A percentile compares a stretch with the other conserved stretches of the same genome.
Evolutionary conservation across 225 moss, liverwort and hornwort species (phyloP).

Genomic region (Straminergon stramineum): DNA sequence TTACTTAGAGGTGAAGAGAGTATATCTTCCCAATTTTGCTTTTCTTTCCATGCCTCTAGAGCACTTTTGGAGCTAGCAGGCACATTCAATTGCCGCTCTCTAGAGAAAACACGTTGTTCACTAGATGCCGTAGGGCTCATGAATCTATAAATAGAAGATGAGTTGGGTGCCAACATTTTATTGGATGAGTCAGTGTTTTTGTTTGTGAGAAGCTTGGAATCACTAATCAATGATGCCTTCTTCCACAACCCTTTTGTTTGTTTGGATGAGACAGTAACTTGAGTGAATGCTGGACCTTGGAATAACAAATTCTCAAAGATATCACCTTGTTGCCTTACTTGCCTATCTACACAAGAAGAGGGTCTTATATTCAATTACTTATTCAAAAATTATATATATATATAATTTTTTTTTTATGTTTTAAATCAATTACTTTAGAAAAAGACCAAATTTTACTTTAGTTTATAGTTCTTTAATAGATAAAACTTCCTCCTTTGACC

Average conservation of each 20-base stretch:
- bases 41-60: constrained; percentile 33
- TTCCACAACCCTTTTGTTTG: neutral
- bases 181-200: constrained; percentile 4
- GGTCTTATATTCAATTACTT: constrained; percentile 18
- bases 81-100: constrained; percentile 1
- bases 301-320: neutral
- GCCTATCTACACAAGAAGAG: constrained; percentile 23
- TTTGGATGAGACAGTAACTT: neutral
- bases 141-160: constrained; percentile 14
- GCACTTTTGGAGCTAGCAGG: constrained; percentile 3
- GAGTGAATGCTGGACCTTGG: neutral
- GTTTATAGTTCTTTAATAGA: constrained; percentile 4
- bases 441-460: constrained; percentile 15
- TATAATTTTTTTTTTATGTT: constrained; percentile 8
- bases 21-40: constrained; percentile 37
- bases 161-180: neutral
- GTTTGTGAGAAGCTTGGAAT: constrained; percentile 4
- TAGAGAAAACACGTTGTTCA: constrained; percentile 20
- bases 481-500: constrained; percentile 5
- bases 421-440: constrained; percentile 1
- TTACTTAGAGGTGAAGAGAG: constrained; percentile 19
- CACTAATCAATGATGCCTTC: neutral
- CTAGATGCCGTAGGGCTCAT: constrained; percentile 33
- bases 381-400: constrained; percentile 2
- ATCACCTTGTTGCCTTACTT: constrained; percentile 17